Conservation (phyloP, 2,329 filamentous ascomycete genomes). For the Hypoxylon sp. region DNA sequence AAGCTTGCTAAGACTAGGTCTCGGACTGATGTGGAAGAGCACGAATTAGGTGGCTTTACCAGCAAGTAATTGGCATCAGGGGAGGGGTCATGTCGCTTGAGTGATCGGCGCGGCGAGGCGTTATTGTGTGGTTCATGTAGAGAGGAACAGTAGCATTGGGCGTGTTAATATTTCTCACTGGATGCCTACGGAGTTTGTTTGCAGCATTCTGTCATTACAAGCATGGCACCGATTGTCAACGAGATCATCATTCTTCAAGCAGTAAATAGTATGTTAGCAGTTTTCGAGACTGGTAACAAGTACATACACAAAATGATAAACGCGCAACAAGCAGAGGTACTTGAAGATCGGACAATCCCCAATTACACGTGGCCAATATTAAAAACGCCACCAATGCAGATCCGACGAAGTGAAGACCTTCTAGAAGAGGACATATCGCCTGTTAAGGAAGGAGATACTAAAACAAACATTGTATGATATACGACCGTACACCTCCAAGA, state of each 20-base stretch:
- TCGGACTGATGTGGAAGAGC: slow-evolving; percentile 5
- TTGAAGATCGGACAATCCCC: slow-evolving; percentile 23
- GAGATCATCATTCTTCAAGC: background rate
- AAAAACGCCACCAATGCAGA: slow-evolving; percentile 7
- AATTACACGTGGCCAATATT: slow-evolving; percentile 20
- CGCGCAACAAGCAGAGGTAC: background rate
- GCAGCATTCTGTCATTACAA: background rate
- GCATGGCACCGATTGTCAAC: background rate
- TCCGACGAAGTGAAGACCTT: slow-evolving; percentile 7
- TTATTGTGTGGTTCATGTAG: background rate
- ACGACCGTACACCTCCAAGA: background rate
- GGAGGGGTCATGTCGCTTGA: background rate
- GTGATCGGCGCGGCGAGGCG: background rate
- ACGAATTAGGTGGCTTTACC: slow-evolving; percentile 14
- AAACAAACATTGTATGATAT: slow-evolving; percentile 2
- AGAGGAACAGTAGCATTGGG: slow-evolving; percentile 6
- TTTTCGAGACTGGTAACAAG: background rate
- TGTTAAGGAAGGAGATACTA: background rate
- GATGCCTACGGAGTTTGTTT: background rate
- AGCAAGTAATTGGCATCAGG: slow-evolving; percentile 13
- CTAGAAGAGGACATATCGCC: slow-evolving; percentile 16
- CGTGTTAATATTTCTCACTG: slow-evolving; percentile 1
- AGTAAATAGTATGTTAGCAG: background rate
- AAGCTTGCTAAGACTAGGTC: slow-evolving; percentile 41
- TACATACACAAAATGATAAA: background rate